Evolutionary conservation across 2,329 filamentous ascomycete genomes (phyloP).

Genomic region (Penicillium sp.): DNA sequence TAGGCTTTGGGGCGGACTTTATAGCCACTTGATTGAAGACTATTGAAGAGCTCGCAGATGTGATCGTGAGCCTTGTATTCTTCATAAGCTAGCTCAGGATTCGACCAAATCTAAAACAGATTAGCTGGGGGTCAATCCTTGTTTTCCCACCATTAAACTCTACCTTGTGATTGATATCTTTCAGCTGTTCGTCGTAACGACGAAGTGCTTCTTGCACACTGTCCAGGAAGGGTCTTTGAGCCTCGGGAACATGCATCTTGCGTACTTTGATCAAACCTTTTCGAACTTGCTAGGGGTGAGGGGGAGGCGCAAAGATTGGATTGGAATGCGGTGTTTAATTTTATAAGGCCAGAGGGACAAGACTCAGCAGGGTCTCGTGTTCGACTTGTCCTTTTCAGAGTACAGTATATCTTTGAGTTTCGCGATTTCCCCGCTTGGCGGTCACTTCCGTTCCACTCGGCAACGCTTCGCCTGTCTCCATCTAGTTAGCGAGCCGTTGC

Average conservation of each 20-base stretch:
- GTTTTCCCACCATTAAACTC: not conserved
- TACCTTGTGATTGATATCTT: conserved; percentile 29
- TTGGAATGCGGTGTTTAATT: not conserved
- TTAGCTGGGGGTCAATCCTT: not conserved
- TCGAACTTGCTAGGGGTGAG: not conserved
- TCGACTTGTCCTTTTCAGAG: too few relatives aligned
- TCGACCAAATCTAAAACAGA: conserved; percentile 40
- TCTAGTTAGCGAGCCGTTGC: conserved; percentile 16
- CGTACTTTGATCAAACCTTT: not conserved
- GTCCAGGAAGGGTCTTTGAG: conserved; percentile 28
- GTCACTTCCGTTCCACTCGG: conserved; percentile 1
- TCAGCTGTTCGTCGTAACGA: conserved; percentile 24
- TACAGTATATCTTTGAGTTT: not conserved
- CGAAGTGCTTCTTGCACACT: conserved; percentile 26
- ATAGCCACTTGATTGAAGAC: conserved; percentile 41
- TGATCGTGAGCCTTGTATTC: conserved; percentile 55
- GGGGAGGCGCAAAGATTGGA: not conserved
- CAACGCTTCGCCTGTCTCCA: conserved; percentile 7
- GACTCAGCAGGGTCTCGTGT: not conserved
- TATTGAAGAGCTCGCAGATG: conserved; percentile 45
- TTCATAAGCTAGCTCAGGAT: conserved; percentile 55
- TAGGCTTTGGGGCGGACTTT: conserved; percentile 49
- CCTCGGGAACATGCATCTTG: conserved; percentile 26
- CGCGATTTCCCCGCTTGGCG: not conserved
- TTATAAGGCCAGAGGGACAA: not conserved